Base-by-base conservation (phyloP, 176 grass and related monocot genomes). In the Saccharum officinarum region DNA sequence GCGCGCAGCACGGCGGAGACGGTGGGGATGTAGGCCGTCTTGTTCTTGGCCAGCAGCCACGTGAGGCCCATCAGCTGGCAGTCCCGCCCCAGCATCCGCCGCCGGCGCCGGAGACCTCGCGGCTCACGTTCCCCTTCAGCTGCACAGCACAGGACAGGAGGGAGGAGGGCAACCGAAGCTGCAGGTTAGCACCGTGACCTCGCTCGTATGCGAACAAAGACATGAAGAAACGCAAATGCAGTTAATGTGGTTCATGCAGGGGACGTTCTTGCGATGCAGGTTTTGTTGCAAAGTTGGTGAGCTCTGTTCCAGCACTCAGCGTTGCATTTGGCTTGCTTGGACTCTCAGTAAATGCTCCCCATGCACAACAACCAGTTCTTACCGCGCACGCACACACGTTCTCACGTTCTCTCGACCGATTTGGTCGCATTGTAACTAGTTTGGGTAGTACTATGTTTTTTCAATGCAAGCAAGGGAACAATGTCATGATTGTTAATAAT, bases 11-110 rank as follows among this genome's bases (percentile, higher is more conserved):
- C 97, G 8, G 97, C 94, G 71, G 97, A 99, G 42, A 99, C 97
- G 78, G 94, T 94, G 71, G 97, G 97, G 88, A 99, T 99, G 76
- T 91, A 99, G 23, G 80, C 90, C 31, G 94, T 92, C 89, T 97
- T 99, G 88, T 99, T 99, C 80, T 81, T 88, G 37, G 90, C 94
- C 77, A 99, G 82, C 65, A 99, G 92, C 97, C 97, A 99, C 11
- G 97, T 97, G 84, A 99, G 86, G 0, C 97, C 97, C 94, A 99
- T 99, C 82, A 99, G 94, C 94, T 99, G 97, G 92, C 97, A 99
- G 86, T 99, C 97, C 31, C 92, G 91, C 30, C 92, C 94, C 57
- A 99, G 86, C 94, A 99, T 97, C 88, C 83, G 83, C 71, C 76
- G 63, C 52, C 63, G 59, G 59, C 59, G 63, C 63, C 86, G 59